Evolutionary conservation across 2,329 filamentous ascomycete genomes (phyloP), one percentile per base, ranked within the genome.

Genomic region (Lizonia empirigonia): DNA sequence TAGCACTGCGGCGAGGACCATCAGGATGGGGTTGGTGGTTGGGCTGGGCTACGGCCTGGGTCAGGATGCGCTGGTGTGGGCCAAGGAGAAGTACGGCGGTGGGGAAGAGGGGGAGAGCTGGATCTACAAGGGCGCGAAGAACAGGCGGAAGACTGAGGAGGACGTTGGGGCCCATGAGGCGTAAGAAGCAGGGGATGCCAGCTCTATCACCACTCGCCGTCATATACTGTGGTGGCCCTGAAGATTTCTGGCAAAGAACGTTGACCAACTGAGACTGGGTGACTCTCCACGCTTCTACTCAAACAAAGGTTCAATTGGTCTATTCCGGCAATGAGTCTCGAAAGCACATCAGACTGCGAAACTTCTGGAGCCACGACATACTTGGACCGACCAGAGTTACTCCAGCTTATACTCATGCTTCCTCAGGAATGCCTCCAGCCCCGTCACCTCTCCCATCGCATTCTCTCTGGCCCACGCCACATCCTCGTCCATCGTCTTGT

Each of bases 1-100:
- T 23, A 85, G 87, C 18, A 79, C 74, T 19, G 74, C 77, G 16
- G 75, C 75, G 29, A 67, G 77, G 55, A 94, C 90, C 34, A 91
- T 91, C 41, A 89, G 86, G 69, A 84, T 89, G 62, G 93, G 91
- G 1, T 77, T 97, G 36, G 78, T 88, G 61, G 86, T 91, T 59
- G 92, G 93, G 16, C 69, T 96, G 27, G 83, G 78, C 7, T 97
- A 91, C 74, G 93, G 93, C 19, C 77, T 93, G 29, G 72, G 88
- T 50, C 92, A 97, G 74, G 93, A 97, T 75, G 76, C 80, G 9
- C 72, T 94, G 26, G 85, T 85, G 44, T 78, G 86, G 53, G 76
- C 84, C 44, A 96, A 74, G 60, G 58, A 63, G 50, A 37, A 33
- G 37, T 52, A 52, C 7, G 49, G 42, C 2, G 33, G 9, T 12